A percentile compares a stretch with the other conserved stretches of the same genome.
These are phyloP conservation scores for Chalara sp. DNA, from an alignment of 2,329 filamentous ascomycete species.

Conservation along the genomic window DNA sequence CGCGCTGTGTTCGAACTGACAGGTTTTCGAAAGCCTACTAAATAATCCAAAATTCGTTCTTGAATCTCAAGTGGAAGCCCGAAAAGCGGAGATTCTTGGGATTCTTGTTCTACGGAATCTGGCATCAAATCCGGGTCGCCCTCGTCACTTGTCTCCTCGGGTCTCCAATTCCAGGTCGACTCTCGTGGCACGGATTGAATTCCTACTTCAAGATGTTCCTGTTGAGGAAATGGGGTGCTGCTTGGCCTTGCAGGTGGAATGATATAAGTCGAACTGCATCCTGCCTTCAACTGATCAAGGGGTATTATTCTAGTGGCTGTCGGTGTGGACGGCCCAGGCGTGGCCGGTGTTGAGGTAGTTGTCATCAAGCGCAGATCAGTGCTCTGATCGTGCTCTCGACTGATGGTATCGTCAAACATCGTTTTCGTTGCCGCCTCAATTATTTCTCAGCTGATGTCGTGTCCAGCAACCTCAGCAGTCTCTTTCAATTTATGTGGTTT, in stretches of 20 bases:
- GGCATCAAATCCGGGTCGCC: background rate
- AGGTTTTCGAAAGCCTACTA: constrained; percentile 63
- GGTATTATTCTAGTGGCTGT: constrained; percentile 17
- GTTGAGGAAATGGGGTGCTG: constrained; percentile 27
- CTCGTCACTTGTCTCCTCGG: background rate
- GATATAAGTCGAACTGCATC: constrained; percentile 17
- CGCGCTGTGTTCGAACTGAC: constrained; percentile 51
- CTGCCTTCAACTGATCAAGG: constrained; percentile 18
- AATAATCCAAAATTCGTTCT: constrained; percentile 62
- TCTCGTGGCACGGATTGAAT: constrained; percentile 16
- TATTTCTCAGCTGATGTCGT: too few species aligned
- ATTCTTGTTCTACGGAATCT: background rate
- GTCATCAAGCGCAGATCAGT: constrained; percentile 11
- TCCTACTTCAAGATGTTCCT: constrained; percentile 21
- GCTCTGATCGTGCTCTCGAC: background rate
- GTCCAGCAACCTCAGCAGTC: too few species aligned
- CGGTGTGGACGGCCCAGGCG: constrained; percentile 27
- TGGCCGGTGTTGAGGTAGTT: constrained; percentile 24
- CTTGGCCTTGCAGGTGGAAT: constrained; percentile 24
- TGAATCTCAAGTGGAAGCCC: constrained; percentile 64
- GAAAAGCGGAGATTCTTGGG: constrained; percentile 11
- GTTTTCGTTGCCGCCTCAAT: too few species aligned
- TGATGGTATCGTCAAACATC: background rate
- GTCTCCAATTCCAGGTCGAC: background rate
- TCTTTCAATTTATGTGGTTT: too few species aligned